These are phyloP conservation scores for Glycine tomentella DNA, from an alignment of 306 rosid species.

Conservation along the genomic window DNA sequence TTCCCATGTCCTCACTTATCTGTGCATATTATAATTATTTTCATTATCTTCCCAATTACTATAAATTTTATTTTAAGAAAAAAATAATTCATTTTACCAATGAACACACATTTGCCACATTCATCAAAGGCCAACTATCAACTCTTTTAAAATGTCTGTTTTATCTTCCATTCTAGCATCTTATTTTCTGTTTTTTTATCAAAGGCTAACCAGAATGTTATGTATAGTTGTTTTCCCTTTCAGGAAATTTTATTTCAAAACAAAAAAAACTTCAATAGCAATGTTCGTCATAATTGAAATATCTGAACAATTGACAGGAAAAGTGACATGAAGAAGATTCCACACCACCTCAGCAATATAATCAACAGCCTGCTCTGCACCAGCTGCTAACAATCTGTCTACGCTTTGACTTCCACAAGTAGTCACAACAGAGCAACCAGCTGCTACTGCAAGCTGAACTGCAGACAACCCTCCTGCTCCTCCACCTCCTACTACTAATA, in stretches of 20 bases:
- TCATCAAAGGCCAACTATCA: constrained; percentile 8
- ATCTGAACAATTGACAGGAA: constrained; percentile 26
- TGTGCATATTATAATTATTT: constrained; percentile 18
- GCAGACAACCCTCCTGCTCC: constrained; percentile 96
- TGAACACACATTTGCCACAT: constrained; percentile 21
- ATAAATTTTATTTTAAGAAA: not conserved
- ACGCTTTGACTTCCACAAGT: constrained; percentile 86
- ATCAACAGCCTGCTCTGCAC: constrained; percentile 94
- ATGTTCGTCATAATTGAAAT: constrained; percentile 28
- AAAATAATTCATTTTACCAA: not conserved
- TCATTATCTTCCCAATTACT: constrained; percentile 2
- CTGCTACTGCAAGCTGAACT: constrained; percentile 85
- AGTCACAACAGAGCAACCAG: constrained; percentile 82
- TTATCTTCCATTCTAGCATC: not conserved
- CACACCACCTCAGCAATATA: constrained; percentile 81
- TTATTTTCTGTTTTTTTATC: not conserved
- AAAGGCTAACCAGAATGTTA: not conserved
- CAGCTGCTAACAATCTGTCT: constrained; percentile 72
- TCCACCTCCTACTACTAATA: constrained; percentile 93
- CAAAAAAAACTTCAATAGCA: not conserved
- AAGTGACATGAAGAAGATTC: constrained; percentile 40
- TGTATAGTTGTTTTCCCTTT: not conserved
- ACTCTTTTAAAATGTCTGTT: constrained; percentile 26
- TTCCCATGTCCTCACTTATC: constrained; percentile 1
- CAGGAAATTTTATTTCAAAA: too few species aligned